phyloP scores from a whole-genome alignment of 2,329 filamentous ascomycete species.

The Hypomyces perniciosus region DNA sequence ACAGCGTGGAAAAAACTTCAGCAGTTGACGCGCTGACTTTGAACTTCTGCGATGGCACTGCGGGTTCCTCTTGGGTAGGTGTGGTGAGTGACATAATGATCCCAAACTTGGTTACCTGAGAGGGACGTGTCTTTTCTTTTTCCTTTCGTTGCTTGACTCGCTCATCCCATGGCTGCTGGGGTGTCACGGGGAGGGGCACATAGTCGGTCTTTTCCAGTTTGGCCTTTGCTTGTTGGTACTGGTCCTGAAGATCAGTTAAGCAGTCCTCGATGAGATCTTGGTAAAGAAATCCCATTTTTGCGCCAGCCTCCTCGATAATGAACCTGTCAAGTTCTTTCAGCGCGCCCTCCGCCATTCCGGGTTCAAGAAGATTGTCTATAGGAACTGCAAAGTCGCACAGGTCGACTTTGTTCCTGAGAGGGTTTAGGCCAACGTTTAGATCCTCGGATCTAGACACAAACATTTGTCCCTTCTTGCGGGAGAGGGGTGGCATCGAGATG shows the following conservation, averaged over 20 bases:
- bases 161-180: constrained; percentile 18
- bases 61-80: neutral
- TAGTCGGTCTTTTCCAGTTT: constrained; percentile 16
- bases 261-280: constrained; percentile 36
- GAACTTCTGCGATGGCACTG: constrained; percentile 16
- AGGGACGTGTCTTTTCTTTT: constrained; percentile 40
- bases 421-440: constrained; percentile 33
- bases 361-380: constrained; percentile 36
- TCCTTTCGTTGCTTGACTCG: constrained; percentile 29
- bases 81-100: constrained; percentile 15
- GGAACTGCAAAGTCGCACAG: constrained; percentile 34
- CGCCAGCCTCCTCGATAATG: constrained; percentile 32
- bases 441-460: constrained; percentile 29
- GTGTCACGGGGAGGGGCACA: constrained; percentile 2
- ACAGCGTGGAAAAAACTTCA: constrained; percentile 32
- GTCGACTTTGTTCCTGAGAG: constrained; percentile 33
- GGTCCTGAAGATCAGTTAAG: constrained; percentile 26
- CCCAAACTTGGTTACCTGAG: constrained; percentile 29
- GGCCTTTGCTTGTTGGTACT: constrained; percentile 21
- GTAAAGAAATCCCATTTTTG: constrained; percentile 38
- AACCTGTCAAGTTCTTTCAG: constrained; percentile 32
- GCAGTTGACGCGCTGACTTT: constrained; percentile 34
- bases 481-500: constrained; percentile 31
- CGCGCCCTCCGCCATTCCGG: constrained; percentile 30
- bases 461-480: constrained; percentile 33